phyloP scores from a whole-genome alignment of 2,329 filamentous ascomycete genomes.

The Trichoderma atroviride region DNA sequence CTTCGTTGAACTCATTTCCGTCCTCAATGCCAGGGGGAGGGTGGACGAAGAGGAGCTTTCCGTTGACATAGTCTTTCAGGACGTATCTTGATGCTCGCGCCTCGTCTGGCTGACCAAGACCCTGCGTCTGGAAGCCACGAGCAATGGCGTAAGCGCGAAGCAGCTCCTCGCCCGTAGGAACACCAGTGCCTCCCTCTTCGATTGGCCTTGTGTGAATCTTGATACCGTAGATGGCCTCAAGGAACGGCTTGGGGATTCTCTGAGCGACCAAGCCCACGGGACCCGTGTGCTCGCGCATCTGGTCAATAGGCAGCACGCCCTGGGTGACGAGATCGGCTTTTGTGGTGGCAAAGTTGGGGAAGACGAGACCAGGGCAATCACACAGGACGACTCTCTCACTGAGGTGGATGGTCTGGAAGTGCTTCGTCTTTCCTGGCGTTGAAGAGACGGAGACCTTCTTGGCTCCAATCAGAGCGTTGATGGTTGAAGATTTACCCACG shows the following conservation, averaged over 20 bases:
- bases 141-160: slow-evolving; percentile 85
- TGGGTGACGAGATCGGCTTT: slow-evolving; percentile 97
- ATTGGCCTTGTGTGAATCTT: slow-evolving; percentile 76
- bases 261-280: slow-evolving; percentile 81
- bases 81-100: slow-evolving; percentile 86
- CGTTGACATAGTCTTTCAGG: slow-evolving; percentile 96
- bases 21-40: slow-evolving; percentile 79
- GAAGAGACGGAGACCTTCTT: slow-evolving; percentile 99
- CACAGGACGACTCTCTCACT: slow-evolving; percentile 88
- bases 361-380: slow-evolving; percentile 97
- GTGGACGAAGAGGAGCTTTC: slow-evolving; percentile 89
- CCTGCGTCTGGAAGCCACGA: slow-evolving; percentile 86
- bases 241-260: slow-evolving; percentile 82
- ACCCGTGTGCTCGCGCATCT: slow-evolving; percentile 89
- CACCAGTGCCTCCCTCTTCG: slow-evolving; percentile 91
- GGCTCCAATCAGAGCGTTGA: slow-evolving; percentile 96
- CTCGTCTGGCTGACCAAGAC: slow-evolving; percentile 89
- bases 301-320: slow-evolving; percentile 93
- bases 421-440: slow-evolving; percentile 97
- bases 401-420: slow-evolving; percentile 97
- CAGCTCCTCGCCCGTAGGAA: slow-evolving; percentile 82
- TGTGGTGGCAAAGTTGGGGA: slow-evolving; percentile 95
- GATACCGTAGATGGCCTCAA: slow-evolving; percentile 94
- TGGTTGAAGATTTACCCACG: slow-evolving; percentile 98
- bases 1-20: slow-evolving; percentile 77